Evolutionary conservation across 169 alveolate genomes (phyloP).

Genomic region (Eimeria acervulina): DNA sequence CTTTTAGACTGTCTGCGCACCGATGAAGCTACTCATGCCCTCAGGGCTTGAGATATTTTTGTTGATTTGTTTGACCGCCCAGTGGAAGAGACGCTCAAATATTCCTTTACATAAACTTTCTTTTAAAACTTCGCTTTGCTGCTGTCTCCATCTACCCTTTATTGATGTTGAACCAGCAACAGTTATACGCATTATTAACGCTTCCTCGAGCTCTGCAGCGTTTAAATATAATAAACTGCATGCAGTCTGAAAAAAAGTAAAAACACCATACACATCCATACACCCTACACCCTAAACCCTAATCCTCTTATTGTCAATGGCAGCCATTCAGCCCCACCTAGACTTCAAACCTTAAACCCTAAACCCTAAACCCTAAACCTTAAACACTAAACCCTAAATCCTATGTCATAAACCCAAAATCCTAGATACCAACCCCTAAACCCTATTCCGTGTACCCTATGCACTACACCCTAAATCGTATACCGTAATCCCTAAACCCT

Average conservation of each 20-base stretch:
- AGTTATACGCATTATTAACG: neutral
- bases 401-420: too few relatives aligned
- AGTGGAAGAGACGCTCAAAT: slow-evolving; percentile 96
- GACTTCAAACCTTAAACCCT: too few relatives aligned
- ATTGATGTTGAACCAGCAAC: slow-evolving; percentile 89
- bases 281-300: too few relatives aligned
- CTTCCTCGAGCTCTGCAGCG: slow-evolving; percentile 42
- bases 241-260: slow-evolving; percentile 86
- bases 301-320: too few relatives aligned
- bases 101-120: slow-evolving; percentile 95
- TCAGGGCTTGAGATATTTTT: slow-evolving; percentile 93
- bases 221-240: slow-evolving; percentile 91
- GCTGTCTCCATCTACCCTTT: slow-evolving; percentile 91
- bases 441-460: too few relatives aligned
- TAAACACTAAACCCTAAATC: too few relatives aligned
- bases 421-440: too few relatives aligned
- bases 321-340: too few relatives aligned
- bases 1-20: too few relatives aligned
- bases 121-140: slow-evolving; percentile 92
- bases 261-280: neutral
- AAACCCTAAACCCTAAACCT: too few relatives aligned
- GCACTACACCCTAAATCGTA: too few relatives aligned
- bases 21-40: slow-evolving; percentile 93
- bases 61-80: slow-evolving; percentile 96
- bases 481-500: too few relatives aligned